Conservation (phyloP, 371 early-diverging fungal genomes). For the Lichtheimia hyalospora region DNA sequence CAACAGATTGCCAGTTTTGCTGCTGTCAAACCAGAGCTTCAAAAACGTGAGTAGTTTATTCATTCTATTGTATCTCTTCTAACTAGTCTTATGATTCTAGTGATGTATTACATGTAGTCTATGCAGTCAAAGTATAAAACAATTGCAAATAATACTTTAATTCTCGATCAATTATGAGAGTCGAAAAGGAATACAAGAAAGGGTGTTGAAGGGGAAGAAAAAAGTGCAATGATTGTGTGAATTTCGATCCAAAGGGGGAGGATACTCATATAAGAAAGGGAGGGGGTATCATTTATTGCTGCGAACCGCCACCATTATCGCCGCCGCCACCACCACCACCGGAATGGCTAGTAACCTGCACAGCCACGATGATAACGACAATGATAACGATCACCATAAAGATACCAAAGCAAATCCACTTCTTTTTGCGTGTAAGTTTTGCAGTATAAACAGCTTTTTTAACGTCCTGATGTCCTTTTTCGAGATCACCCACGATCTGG, state of each 20-base stretch:
- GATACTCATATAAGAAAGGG: no score
- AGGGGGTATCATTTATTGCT: no score
- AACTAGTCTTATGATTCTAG: conserved; percentile 1
- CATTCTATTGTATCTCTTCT: background rate
- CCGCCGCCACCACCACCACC: conserved; percentile 11
- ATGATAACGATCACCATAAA: conserved; percentile 42
- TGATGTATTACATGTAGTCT: conserved; percentile 32
- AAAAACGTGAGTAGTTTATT: conserved; percentile 13
- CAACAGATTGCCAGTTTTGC: conserved; percentile 45
- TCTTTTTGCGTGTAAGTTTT: conserved; percentile 42
- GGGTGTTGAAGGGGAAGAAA: no score
- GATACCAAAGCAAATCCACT: conserved; percentile 53
- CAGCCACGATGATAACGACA: conserved; percentile 37
- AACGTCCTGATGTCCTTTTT: conserved; percentile 34
- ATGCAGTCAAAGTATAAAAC: no score
- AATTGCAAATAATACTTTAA: no score
- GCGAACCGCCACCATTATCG: background rate
- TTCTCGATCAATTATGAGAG: no score
- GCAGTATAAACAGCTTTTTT: conserved; percentile 35
- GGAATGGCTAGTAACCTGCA: conserved; percentile 19
- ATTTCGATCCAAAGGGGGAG: no score
- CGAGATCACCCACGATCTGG: conserved; percentile 32
- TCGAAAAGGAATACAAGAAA: no score
- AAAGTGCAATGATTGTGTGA: no score
- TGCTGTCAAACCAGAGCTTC: conserved; percentile 38